Evolutionary conservation across 73 alveolate species (phyloP), one percentile per base, ranked within the genome.

Genomic region (Stentor coeruleus): DNA sequence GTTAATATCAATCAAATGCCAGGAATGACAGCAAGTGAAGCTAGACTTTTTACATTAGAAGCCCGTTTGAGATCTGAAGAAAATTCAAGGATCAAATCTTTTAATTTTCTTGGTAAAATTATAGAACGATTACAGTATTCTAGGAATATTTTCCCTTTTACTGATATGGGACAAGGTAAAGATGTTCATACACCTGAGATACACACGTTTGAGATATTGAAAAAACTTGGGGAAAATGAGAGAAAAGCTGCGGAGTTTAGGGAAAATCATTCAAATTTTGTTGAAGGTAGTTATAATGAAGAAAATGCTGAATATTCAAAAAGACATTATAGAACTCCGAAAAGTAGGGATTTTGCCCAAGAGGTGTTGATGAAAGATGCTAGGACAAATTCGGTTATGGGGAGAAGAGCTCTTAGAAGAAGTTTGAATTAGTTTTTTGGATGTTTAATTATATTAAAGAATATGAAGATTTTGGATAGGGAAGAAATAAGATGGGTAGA

Each of bases 1-100:
- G 37, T 66, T 20, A 66, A 66, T 33, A 26, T 66, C 37, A 20
- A 26, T 66, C 42, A 66, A 28, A 20, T 66, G n/a, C 26, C n/a
- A 1, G 79, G 79, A 31, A 66, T 66, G 79, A 20, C 36, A 26
- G 79, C 40, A 26, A 20, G 0, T 20, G 79, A 66, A 66, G 79
- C 79, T 28, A 66, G 79, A 2, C 79, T 66, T 0, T 66, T 66
- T 66, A 66, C 79, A 1, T 31, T 66, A 20, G 79, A 66, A 66
- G 79, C 79, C 14, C 79, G 79, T 15, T 40, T 66, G 1, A 20
- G 79, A 40, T 66, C 79, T 26, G 79, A 66, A 66, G 79, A 66
- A 66, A 66, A 66, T 66, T 66, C 79, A 26, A 37, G 79, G 20
- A 66, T 66, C n/a, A 66, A 31, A 66, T 26, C 42, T 66, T 31